Percentiles rank a stretch among this genome's conserved stretches.
Evolutionary conservation across 2,329 filamentous ascomycete genomes (phyloP).

Genomic region (Nakataea oryzae): DNA sequence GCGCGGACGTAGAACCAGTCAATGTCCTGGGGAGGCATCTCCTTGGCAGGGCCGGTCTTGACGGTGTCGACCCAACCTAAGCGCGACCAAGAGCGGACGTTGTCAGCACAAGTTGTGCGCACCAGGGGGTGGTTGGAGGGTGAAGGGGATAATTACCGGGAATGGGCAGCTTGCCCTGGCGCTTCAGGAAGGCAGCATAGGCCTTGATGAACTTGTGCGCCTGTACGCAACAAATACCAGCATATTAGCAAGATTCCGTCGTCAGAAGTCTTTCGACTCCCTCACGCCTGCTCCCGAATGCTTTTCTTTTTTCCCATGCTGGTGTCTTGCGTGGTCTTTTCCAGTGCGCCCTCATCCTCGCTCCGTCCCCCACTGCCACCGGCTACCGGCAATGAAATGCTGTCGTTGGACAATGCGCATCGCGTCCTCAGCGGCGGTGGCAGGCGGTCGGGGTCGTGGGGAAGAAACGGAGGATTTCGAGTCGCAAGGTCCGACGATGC

Average conservation of each 20-base stretch:
- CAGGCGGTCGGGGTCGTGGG: not conserved
- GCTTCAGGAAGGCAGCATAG: slow-evolving; percentile 86
- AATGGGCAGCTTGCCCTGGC: slow-evolving; percentile 85
- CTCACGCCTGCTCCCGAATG: slow-evolving; percentile 54
- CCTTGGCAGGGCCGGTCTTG: slow-evolving; percentile 94
- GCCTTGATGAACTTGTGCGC: slow-evolving; percentile 83
- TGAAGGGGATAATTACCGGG: slow-evolving; percentile 52
- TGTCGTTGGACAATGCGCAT: not conserved
- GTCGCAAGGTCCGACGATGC: not conserved
- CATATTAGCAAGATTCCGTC: slow-evolving; percentile 65
- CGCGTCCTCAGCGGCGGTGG: not conserved
- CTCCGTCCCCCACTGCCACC: not conserved
- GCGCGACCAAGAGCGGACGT: not conserved
- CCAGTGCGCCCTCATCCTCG: not conserved
- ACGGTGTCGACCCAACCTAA: slow-evolving; percentile 98
- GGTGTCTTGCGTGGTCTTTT: slow-evolving; percentile 10
- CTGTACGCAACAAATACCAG: slow-evolving; percentile 36
- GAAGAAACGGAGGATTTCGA: not conserved
- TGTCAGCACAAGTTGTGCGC: not conserved
- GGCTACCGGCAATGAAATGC: not conserved
- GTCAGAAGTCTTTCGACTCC: slow-evolving; percentile 63
- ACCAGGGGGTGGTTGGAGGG: not conserved
- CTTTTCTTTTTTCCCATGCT: slow-evolving; percentile 6
- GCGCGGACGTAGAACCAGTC: slow-evolving; percentile 95
- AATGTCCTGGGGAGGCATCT: slow-evolving; percentile 94